phyloP scores from a whole-genome alignment of 495 filamentous ascomycete genomes.

The Talaromyces proteolyticus region DNA sequence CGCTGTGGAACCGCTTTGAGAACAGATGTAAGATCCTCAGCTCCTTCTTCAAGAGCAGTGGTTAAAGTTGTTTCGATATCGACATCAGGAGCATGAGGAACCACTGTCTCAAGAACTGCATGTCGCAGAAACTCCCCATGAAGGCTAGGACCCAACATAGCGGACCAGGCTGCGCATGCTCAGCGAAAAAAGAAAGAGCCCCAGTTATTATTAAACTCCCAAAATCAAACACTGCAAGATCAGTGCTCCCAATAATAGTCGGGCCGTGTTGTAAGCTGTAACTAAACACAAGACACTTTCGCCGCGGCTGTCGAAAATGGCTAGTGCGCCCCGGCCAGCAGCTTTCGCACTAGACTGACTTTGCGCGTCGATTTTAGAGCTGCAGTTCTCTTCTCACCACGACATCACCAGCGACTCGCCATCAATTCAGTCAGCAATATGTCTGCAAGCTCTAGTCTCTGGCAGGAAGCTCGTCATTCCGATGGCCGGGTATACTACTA shows the following conservation, averaged over 20 bases:
- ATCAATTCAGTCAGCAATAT: slow-evolving; percentile 64
- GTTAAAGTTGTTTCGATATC: slow-evolving; percentile 56
- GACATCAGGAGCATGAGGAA: slow-evolving; percentile 64
- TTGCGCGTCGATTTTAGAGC: not conserved
- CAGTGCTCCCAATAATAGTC: too few relatives aligned
- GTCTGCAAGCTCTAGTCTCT: slow-evolving; percentile 49
- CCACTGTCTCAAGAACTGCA: slow-evolving; percentile 70
- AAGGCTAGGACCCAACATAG: slow-evolving; percentile 35
- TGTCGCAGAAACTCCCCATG: slow-evolving; percentile 59
- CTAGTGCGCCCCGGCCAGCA: not conserved
- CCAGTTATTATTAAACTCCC: too few relatives aligned
- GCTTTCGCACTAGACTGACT: not conserved
- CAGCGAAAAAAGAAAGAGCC: slow-evolving; percentile 6
- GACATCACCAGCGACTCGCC: slow-evolving; percentile 2
- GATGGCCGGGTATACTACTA: slow-evolving; percentile 94
- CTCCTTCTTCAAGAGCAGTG: slow-evolving; percentile 39
- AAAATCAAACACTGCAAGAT: too few relatives aligned
- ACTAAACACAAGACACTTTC: not conserved
- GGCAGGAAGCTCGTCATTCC: slow-evolving; percentile 77
- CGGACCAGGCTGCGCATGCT: slow-evolving; percentile 22
- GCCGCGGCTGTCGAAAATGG: not conserved
- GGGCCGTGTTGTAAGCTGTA: too few relatives aligned
- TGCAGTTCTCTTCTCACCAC: not conserved
- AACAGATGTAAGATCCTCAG: slow-evolving; percentile 36
- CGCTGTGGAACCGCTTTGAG: slow-evolving; percentile 46